These are phyloP conservation scores for Eleusine coracana DNA, from an alignment of 176 grass and related monocot species.

Conservation along the genomic window DNA sequence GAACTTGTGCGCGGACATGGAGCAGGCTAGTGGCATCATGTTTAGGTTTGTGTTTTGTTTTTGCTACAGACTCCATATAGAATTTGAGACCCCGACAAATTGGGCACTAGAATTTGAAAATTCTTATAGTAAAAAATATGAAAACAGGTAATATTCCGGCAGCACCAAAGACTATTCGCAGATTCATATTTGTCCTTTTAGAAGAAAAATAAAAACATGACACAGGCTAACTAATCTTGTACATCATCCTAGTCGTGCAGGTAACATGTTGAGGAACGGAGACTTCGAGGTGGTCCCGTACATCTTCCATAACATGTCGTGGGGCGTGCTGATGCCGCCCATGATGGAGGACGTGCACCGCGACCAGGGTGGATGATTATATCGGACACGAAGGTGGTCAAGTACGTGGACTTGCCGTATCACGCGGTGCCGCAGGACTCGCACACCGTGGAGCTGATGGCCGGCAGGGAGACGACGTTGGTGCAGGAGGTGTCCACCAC, in stretches of 20 bases:
- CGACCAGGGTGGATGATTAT: slow-evolving; percentile 49
- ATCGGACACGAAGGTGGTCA: slow-evolving; percentile 56
- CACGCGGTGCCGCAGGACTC: slow-evolving; percentile 49
- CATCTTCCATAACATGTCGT: slow-evolving; percentile 46
- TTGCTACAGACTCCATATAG: too few species aligned
- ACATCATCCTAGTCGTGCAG: neutral
- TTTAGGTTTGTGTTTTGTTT: too few species aligned
- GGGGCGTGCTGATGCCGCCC: slow-evolving; percentile 65
- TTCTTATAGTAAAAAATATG: too few species aligned
- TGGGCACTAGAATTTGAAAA: too few species aligned
- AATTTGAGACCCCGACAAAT: too few species aligned
- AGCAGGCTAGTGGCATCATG: too few species aligned
- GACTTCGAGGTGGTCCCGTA: slow-evolving; percentile 63
- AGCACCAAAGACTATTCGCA: neutral
- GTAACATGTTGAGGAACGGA: slow-evolving; percentile 28
- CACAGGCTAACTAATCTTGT: neutral
- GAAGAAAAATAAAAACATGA: too few species aligned
- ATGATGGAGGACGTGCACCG: slow-evolving; percentile 57
- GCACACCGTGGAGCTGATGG: slow-evolving; percentile 56
- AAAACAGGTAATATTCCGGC: slow-evolving; percentile 17
- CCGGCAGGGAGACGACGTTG: slow-evolving; percentile 44
- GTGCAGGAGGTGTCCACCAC: neutral
- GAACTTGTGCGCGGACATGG: too few species aligned
- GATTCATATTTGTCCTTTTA: neutral
- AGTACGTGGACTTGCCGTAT: slow-evolving; percentile 62